These are phyloP conservation scores for Penicillium nucicola DNA, from an alignment of 495 filamentous ascomycete genomes.

Conservation along the genomic window DNA sequence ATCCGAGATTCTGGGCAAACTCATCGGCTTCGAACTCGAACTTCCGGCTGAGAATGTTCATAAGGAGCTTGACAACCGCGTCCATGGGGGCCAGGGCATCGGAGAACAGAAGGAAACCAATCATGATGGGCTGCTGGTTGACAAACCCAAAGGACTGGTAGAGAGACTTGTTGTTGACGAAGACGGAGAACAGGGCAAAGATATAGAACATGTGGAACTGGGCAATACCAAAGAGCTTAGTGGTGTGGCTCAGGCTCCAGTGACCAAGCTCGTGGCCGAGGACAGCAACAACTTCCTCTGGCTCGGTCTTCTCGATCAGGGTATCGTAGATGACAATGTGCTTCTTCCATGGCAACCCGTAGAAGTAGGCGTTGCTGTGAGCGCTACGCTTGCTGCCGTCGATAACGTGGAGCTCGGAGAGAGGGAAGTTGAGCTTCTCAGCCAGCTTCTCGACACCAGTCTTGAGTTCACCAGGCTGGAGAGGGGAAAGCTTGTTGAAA, in stretches of 20 bases:
- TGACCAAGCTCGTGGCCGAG: slow-evolving; percentile 94
- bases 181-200: slow-evolving; percentile 92
- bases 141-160: slow-evolving; percentile 89
- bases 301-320: slow-evolving; percentile 88
- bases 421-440: slow-evolving; percentile 80
- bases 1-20: slow-evolving; percentile 86
- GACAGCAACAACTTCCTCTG: slow-evolving; percentile 90
- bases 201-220: slow-evolving; percentile 95
- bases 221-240: slow-evolving; percentile 82
- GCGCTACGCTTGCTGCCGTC: slow-evolving; percentile 96
- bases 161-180: slow-evolving; percentile 90
- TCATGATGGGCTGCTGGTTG: slow-evolving; percentile 82
- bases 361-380: slow-evolving; percentile 98
- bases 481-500: slow-evolving; percentile 97
- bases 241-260: slow-evolving; percentile 94
- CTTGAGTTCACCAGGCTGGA: slow-evolving; percentile 83
- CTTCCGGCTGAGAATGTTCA: slow-evolving; percentile 91
- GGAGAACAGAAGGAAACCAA: slow-evolving; percentile 95
- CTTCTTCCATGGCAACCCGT: slow-evolving; percentile 98
- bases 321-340: slow-evolving; percentile 99
- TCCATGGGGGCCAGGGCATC: slow-evolving; percentile 91
- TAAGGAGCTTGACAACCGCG: slow-evolving; percentile 82
- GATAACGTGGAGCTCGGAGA: slow-evolving; percentile 89
- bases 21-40: slow-evolving; percentile 93
- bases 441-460: slow-evolving; percentile 83